Conservation (phyloP, 495 filamentous ascomycete species). For the Polyplosphaeria fusca region DNA sequence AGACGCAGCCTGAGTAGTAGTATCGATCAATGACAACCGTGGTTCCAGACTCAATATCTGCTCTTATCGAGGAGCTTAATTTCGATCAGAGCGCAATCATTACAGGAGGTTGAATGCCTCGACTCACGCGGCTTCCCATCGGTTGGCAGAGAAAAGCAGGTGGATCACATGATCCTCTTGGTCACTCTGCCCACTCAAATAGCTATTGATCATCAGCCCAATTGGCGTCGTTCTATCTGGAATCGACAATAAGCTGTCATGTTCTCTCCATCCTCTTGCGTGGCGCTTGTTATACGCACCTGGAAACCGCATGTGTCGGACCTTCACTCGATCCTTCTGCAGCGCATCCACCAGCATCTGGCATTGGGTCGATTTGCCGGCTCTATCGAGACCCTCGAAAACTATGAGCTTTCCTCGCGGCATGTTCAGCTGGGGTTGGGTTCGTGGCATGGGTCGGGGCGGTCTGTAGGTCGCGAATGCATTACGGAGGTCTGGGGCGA, state of each 20-base stretch:
- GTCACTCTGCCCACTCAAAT: conserved; percentile 70
- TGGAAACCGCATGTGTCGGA: conserved; percentile 81
- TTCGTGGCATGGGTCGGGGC: conserved; percentile 41
- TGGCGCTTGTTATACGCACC: conserved; percentile 50
- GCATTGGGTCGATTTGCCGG: conserved; percentile 95
- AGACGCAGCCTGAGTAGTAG: conserved; percentile 89
- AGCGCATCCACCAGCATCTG: conserved; percentile 64
- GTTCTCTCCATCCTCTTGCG: neutral
- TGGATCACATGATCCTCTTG: conserved; percentile 92
- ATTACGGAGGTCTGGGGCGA: too few species aligned
- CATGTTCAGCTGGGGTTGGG: conserved; percentile 44
- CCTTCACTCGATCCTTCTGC: conserved; percentile 57
- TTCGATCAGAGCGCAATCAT: conserved; percentile 1
- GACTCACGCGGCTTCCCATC: conserved; percentile 78
- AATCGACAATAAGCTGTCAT: neutral
- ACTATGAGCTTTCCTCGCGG: conserved; percentile 61
- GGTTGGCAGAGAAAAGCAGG: conserved; percentile 90
- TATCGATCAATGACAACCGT: conserved; percentile 89
- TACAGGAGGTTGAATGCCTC: conserved; percentile 1
- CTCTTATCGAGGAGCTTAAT: conserved; percentile 55
- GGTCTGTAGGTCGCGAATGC: too few species aligned
- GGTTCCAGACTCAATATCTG: conserved; percentile 59
- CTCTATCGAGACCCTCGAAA: conserved; percentile 89
- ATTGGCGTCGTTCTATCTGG: conserved; percentile 84
- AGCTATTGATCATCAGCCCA: conserved; percentile 83